phyloP scores from a whole-genome alignment of 331 rosid genomes.

The Cydonia oblonga region DNA sequence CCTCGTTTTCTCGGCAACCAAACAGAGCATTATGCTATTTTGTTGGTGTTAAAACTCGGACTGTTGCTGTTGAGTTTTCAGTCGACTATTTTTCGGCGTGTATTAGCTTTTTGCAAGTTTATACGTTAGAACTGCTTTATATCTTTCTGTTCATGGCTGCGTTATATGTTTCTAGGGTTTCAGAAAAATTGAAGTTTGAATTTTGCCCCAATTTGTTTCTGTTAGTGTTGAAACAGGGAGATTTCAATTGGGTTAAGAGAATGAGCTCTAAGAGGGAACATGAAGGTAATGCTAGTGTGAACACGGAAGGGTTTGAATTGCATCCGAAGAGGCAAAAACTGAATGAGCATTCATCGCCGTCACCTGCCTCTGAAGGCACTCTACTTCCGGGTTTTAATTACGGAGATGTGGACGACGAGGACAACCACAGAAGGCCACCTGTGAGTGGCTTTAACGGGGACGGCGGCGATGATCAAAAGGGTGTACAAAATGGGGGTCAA shows the following conservation, averaged over 20 bases:
- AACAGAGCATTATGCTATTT: not conserved
- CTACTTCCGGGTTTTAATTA: slow-evolving; percentile 72
- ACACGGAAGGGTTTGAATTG: not conserved
- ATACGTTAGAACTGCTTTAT: not conserved
- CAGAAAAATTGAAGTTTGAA: not conserved
- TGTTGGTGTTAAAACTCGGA: not conserved
- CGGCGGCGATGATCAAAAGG: slow-evolving; percentile 12
- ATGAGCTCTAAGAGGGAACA: slow-evolving; percentile 29
- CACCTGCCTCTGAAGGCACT: slow-evolving; percentile 13
- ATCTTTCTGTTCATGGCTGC: not conserved
- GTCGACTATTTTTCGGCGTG: not conserved
- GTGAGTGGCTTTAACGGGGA: slow-evolving; percentile 4
- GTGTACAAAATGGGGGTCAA: slow-evolving; percentile 31
- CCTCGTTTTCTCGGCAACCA: not conserved
- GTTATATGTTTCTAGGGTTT: slow-evolving; percentile 9
- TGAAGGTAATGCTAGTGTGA: slow-evolving; percentile 6
- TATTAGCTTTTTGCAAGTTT: not conserved
- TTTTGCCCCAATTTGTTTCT: not conserved
- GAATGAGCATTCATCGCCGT: slow-evolving; percentile 2
- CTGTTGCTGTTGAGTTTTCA: not conserved
- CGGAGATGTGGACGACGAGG: slow-evolving; percentile 86
- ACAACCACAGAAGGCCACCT: slow-evolving; percentile 6
- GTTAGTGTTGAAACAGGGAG: not conserved
- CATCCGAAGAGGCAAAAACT: slow-evolving; percentile 24
- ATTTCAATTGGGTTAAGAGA: not conserved